These are phyloP conservation scores for Tephrocybe sp. DNA, from an alignment of 768 basidiomycete genomes.

Conservation along the genomic window DNA sequence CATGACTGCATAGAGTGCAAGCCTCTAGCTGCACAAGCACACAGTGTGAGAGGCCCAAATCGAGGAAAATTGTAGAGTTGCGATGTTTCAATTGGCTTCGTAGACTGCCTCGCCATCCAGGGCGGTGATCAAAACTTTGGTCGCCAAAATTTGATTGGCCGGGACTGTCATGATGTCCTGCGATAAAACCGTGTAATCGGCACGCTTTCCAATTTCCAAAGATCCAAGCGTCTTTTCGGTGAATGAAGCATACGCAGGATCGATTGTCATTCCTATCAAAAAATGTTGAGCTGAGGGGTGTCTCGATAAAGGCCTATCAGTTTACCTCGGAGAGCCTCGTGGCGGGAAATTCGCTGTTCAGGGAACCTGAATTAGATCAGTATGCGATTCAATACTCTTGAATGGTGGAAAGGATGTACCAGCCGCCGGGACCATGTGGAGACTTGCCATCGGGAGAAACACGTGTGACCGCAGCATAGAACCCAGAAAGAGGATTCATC, in stretches of 20 bases:
- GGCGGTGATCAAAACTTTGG: slow-evolving; percentile 71
- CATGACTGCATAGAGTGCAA: too few relatives aligned
- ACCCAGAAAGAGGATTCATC: slow-evolving; percentile 80
- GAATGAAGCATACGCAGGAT: slow-evolving; percentile 87
- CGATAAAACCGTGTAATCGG: slow-evolving; percentile 85
- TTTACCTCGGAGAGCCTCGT: slow-evolving; percentile 73
- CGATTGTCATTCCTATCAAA: slow-evolving; percentile 75
- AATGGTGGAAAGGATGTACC: slow-evolving; percentile 47
- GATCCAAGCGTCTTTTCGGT: slow-evolving; percentile 74
- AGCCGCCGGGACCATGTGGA: slow-evolving; percentile 82
- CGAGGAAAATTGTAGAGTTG: not conserved
- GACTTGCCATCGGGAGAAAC: slow-evolving; percentile 68
- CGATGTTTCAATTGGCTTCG: slow-evolving; percentile 27
- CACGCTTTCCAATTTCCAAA: slow-evolving; percentile 73
- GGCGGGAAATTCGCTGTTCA: slow-evolving; percentile 70
- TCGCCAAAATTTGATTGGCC: slow-evolving; percentile 56
- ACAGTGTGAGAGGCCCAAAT: too few relatives aligned
- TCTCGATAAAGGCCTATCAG: not conserved
- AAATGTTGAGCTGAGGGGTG: not conserved
- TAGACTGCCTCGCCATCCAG: slow-evolving; percentile 67
- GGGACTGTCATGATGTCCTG: slow-evolving; percentile 78
- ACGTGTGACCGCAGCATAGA: slow-evolving; percentile 87
- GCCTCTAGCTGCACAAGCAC: too few relatives aligned
- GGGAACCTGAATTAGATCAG: slow-evolving; percentile 62
- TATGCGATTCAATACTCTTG: not conserved